Evolutionary conservation across 2,329 filamentous ascomycete species (phyloP), one percentile per base, ranked within the genome.

Genomic region (Ascochyta rabiei): DNA sequence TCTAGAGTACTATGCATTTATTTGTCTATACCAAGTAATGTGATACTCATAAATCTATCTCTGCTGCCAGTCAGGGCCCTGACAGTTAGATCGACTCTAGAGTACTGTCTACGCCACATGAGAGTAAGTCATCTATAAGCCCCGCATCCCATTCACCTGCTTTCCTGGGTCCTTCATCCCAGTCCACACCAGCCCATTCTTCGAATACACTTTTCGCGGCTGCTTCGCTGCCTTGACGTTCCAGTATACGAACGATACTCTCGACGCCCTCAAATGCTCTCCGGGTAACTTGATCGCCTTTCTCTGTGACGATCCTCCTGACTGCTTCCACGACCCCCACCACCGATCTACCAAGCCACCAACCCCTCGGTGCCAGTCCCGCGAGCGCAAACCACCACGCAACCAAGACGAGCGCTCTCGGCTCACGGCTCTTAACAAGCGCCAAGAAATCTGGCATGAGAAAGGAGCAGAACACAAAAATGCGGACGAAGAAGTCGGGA

Each of bases 321-420:
- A 72, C 55, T 4, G 62, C 63, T 21, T 63, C 57, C 4, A 72
- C 42, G 28, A 70, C 54, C 12, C 56, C 56, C 16, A 55, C 48
- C 0, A 68, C 50, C 6, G 52, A 43, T 4, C 39, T 28, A 2
- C 55, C 50, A 23, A 63, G 10, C 64, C 67, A 72, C 66, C 68
- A 72, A 16, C 62, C 62, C 44, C 62, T 64, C 2, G 68, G 68
- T 6, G 68, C 53, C 26, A 71, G 31, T 24, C 43, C 53, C 2
- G 64, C 53, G 34, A 74, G 57, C 5, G 65, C 57, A 59, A 68
- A 68, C 60, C 62, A 74, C 71, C 70, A 73, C 2, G 62, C 62
- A 8, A 69, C 21, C 5, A 74, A 53, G 1, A 67, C 59, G 26
- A 73, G 42, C 2, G 70, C 68, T 5, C 68, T 49, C 2, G 70